Conservation (phyloP, 805 yeast genomes). For the Ogataea paraovalis region DNA sequence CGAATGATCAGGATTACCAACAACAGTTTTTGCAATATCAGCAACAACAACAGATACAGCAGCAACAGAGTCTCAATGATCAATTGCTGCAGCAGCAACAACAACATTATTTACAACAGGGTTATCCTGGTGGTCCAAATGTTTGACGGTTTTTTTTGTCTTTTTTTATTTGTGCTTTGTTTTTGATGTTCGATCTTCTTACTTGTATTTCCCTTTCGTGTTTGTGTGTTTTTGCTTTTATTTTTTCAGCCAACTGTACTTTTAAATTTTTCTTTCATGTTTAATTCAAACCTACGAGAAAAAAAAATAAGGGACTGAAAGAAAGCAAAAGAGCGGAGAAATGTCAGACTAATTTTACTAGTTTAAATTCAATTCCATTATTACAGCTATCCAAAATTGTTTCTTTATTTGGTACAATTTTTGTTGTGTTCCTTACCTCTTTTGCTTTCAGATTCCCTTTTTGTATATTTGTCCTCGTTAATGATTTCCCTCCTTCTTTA, state of each 20-base stretch:
- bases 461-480: background rate
- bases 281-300: too few species aligned
- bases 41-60: conserved; percentile 18
- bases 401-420: background rate
- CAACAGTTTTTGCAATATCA: conserved; percentile 16
- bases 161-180: background rate
- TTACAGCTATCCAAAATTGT: background rate
- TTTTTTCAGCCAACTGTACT: background rate
- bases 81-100: conserved; percentile 13
- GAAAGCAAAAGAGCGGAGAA: too few species aligned
- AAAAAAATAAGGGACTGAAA: too few species aligned
- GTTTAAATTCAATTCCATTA: background rate
- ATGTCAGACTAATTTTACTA: background rate
- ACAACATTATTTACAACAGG: conserved; percentile 9
- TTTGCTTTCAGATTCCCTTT: background rate
- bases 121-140: conserved; percentile 6
- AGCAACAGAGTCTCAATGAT: conserved; percentile 9
- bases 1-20: conserved; percentile 17
- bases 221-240: background rate
- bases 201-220: background rate
- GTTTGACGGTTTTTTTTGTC: background rate
- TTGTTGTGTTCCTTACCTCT: background rate
- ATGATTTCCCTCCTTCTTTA: background rate
- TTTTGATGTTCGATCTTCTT: background rate
- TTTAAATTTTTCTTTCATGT: background rate